These are phyloP conservation scores for Xylariaceae sp. DNA, from an alignment of 2,329 filamentous ascomycete genomes.

Conservation along the genomic window DNA sequence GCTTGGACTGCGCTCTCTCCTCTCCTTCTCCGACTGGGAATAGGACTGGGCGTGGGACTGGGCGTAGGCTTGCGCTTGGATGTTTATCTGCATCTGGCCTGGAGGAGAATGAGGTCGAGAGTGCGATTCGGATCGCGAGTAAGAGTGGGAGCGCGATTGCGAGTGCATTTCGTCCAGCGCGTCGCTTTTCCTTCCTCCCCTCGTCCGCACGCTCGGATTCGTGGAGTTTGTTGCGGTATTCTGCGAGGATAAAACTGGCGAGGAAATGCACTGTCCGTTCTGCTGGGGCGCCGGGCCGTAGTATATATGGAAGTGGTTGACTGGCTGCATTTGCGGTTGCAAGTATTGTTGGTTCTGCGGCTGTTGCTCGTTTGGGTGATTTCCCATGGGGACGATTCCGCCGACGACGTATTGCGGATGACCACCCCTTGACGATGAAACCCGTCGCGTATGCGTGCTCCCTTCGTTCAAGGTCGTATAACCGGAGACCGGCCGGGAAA, in stretches of 20 bases:
- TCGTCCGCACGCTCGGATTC: not conserved
- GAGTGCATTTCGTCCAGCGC: not conserved
- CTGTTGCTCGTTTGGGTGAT: conserved; percentile 3
- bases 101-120: not conserved
- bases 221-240: not conserved
- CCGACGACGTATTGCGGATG: conserved; percentile 1
- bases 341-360: conserved; percentile 1
- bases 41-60: too few species aligned
- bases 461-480: too few species aligned
- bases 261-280: not conserved
- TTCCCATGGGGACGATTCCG: conserved; percentile 4
- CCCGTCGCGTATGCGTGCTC: conserved; percentile 3
- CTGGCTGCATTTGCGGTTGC: conserved; percentile 11
- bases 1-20: too few species aligned
- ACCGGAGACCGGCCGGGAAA: too few species aligned
- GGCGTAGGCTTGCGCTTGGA: not conserved
- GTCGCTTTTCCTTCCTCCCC: not conserved
- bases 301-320: conserved; percentile 18
- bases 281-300: conserved; percentile 8
- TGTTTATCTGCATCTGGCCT: not conserved
- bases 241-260: not conserved
- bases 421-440: conserved; percentile 4
- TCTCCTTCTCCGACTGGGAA: too few species aligned
- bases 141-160: not conserved
- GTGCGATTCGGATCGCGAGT: not conserved